These are phyloP conservation scores for Leucocoprinus sp. DNA, from an alignment of 768 basidiomycete genomes.

Conservation along the genomic window DNA sequence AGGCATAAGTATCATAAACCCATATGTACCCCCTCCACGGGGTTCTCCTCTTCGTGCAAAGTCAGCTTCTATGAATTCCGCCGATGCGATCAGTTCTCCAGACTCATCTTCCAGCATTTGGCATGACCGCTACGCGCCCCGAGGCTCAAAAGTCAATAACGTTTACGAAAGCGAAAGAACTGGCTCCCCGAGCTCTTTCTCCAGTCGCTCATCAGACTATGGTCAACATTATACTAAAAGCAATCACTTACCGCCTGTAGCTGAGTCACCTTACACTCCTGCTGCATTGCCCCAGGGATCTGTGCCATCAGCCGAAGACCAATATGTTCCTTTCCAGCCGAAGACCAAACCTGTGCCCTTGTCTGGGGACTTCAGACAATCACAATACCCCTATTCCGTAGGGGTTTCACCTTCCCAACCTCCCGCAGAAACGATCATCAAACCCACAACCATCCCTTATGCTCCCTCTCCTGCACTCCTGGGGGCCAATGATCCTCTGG, in stretches of 20 bases:
- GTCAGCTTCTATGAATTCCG: background rate
- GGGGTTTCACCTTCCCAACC: constrained; percentile 12
- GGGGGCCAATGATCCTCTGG: constrained; percentile 76
- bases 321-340: background rate
- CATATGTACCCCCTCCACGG: constrained; percentile 6
- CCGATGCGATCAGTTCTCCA: background rate
- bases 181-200: constrained; percentile 22
- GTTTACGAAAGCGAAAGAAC: constrained; percentile 21
- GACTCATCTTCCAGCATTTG: constrained; percentile 1
- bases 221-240: constrained; percentile 17
- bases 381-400: background rate
- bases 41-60: background rate
- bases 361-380: background rate
- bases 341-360: background rate
- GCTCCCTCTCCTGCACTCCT: constrained; percentile 80
- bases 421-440: constrained; percentile 25
- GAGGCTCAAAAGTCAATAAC: constrained; percentile 14
- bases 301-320: background rate
- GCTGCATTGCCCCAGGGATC: background rate
- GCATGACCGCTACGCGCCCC: constrained; percentile 31
- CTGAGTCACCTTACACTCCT: background rate
- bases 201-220: constrained; percentile 18
- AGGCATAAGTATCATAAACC: background rate
- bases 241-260: constrained; percentile 4
- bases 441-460: constrained; percentile 47